Percentiles rank a stretch among this genome's conserved stretches.
These are phyloP conservation scores for Pseudocercospora fijiensis DNA, from an alignment of 2,329 filamentous ascomycete genomes.

Conservation along the genomic window DNA sequence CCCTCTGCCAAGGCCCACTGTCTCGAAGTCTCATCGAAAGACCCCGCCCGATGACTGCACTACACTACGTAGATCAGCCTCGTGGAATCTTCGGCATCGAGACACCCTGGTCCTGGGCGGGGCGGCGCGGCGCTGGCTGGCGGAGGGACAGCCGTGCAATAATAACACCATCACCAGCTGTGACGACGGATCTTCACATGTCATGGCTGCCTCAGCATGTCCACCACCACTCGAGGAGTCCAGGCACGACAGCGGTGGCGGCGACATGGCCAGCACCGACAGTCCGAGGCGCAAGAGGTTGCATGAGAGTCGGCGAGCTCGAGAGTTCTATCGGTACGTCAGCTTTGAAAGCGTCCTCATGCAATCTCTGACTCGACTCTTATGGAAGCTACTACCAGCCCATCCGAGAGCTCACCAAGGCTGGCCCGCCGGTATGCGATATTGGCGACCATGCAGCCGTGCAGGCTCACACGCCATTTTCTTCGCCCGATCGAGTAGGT, in stretches of 20 bases:
- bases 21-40: background rate
- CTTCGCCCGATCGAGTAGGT: constrained; percentile 35
- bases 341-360: background rate
- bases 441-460: constrained; percentile 27
- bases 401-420: constrained; percentile 30
- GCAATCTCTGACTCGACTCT: constrained; percentile 3
- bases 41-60: background rate
- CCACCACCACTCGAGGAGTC: background rate
- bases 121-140: background rate
- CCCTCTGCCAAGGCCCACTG: background rate
- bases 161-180: background rate
- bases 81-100: constrained; percentile 3
- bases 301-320: constrained; percentile 33
- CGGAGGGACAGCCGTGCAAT: background rate
- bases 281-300: constrained; percentile 21
- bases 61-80: background rate
- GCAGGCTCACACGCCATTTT: constrained; percentile 29
- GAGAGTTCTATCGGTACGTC: constrained; percentile 36
- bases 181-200: background rate
- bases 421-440: constrained; percentile 31
- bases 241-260: constrained; percentile 4
- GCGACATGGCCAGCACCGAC: constrained; percentile 17
- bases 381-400: constrained; percentile 32
- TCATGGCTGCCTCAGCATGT: background rate
- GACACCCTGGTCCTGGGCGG: background rate